Evolutionary conservation across 306 rosid species (phyloP), one percentile per base, ranked within the genome.

Genomic region (Myrica gale): DNA sequence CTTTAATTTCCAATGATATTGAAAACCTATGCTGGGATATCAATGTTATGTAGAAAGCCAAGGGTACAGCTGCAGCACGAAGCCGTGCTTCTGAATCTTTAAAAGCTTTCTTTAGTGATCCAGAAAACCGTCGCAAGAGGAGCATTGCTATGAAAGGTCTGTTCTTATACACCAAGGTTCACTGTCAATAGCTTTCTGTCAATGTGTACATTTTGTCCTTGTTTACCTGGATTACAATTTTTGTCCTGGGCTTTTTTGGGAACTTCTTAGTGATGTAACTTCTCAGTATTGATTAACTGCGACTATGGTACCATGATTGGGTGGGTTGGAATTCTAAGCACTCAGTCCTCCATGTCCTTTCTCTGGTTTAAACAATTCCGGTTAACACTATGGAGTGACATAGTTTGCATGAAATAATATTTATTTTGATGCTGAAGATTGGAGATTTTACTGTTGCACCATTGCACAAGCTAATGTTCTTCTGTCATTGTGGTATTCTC

Each of bases 111-210:
- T 94, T 94, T 74, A 89, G 96, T 76, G 88, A 94, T 82, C 98
- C 98, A 68, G 88, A 86, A 89, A 94, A 94, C 76, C 94, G 96
- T 43, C 84, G 55, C 80, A 91, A 81, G 82, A 87, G 98, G 87
- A 94, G 97, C 94, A 81, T 86, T 68, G 61, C 96, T 58, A 94
- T 94, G 98, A 87, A 89, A 81, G 97, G 98, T 92, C 48, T 42
- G 57, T 69, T 61, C 67, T 76, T 41, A 15, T 60, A 37, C 72
- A 65, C 16, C 66, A 9, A 12, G 65, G 73, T 77, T 60, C 63
- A 66, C 74, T 72, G 57, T 75, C 10, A 60, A 23, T 55, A 44
- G n/a, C 32, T 52, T 76, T 68, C 3, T 11, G 12, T 13, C 16
- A 37, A 62, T 62, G 17, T 61, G 19, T 61, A 32, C 5, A 23